phyloP scores from a whole-genome alignment of 2,329 filamentous ascomycete genomes.

The Knufia petricola region DNA sequence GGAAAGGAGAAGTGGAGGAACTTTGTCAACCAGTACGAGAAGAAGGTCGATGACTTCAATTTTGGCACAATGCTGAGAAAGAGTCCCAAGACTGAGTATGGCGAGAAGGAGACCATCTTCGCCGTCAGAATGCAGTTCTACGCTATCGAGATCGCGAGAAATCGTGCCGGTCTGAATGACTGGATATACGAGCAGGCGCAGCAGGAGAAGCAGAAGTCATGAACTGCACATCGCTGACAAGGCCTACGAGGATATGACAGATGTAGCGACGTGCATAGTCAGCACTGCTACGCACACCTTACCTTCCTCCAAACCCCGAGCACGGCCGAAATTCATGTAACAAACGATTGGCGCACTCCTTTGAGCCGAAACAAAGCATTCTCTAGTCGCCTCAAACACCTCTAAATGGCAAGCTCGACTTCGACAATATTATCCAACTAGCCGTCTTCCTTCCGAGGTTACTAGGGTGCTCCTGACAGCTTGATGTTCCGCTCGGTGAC shows the following conservation, averaged over 20 bases:
- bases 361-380: too few species aligned
- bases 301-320: too few species aligned
- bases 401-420: too few species aligned
- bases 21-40: slow-evolving; percentile 90
- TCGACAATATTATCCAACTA: too few species aligned
- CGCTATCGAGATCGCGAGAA: slow-evolving; percentile 66
- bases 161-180: slow-evolving; percentile 82
- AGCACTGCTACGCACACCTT: too few species aligned
- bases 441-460: too few species aligned
- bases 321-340: too few species aligned
- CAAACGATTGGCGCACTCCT: too few species aligned
- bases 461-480: too few species aligned
- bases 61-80: slow-evolving; percentile 88
- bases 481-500: too few species aligned
- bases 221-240: slow-evolving; percentile 10
- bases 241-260: neutral
- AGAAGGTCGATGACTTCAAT: slow-evolving; percentile 93
- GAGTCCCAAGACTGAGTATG: slow-evolving; percentile 73
- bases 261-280: too few species aligned
- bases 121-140: slow-evolving; percentile 78
- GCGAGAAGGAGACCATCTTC: slow-evolving; percentile 82
- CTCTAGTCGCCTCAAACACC: too few species aligned
- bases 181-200: slow-evolving; percentile 89
- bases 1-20: slow-evolving; percentile 93
- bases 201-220: slow-evolving; percentile 37